Base-by-base conservation (phyloP, 257 asterid species). In the Thymus mandschuricus region DNA sequence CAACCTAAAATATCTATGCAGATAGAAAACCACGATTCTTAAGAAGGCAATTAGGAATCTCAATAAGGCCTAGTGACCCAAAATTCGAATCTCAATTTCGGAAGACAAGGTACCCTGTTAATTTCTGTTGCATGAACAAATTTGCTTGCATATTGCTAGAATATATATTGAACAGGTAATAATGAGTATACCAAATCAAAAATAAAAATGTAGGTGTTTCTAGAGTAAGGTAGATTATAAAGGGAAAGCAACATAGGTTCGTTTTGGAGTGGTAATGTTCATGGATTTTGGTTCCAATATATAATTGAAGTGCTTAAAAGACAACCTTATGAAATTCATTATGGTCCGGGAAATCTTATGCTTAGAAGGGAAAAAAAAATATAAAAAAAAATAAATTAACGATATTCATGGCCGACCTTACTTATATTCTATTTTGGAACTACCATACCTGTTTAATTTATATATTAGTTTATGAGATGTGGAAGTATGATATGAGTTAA, bases 131-230 rank as follows among this genome's bases (percentile, higher is more conserved):
- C 15, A 31, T 46, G 50, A 33, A 64, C 4, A 73, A 57, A 28
- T 41, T 63, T 44, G 55, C 30, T 54, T 29, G n/a, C 27, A 57
- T 58, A 60, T 30, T 44, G 3, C 30, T 28, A 38, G 9, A 58
- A 33, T n/a, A 15, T 38, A 60, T 9, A 49, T 13, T 5, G 4
- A 29, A 50, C 11, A 50, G 21, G 34, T 34, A 31, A 49, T 71
- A 46, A 45, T 10, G 57, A 71, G 52, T 67, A 38, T 21, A 50
- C 56, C 65, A 60, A 75, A 52, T 6, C 62, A 44, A 60, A 51
- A n/a, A 50, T 3, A 55, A 28, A 2, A 8, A 43, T 5, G 40
- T 21, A 28, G 66, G 54, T 74, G 58, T 33, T 43, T 60, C 52
- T 49, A 31, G 31, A 50, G 33, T 48, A 54, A 33, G n/a, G 31